Percentiles rank a stretch among this genome's conserved stretches.
These are phyloP conservation scores for Arthrobotrys sinensis DNA, from an alignment of 2,329 filamentous ascomycete genomes.

Conservation along the genomic window DNA sequence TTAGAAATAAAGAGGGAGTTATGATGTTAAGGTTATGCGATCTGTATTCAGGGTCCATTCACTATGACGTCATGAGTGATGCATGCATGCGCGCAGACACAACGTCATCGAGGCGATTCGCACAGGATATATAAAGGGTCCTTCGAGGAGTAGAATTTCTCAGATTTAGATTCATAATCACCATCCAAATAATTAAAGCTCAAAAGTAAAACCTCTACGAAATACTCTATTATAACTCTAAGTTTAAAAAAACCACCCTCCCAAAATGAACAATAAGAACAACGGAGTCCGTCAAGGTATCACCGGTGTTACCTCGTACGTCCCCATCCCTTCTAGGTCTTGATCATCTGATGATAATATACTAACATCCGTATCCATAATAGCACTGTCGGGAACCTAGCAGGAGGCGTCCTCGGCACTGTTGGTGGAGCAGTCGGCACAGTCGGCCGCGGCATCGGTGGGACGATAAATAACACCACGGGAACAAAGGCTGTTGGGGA, in stretches of 20 bases:
- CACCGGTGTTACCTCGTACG: slow-evolving; percentile 57
- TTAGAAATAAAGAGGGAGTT: not conserved
- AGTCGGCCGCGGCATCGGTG: slow-evolving; percentile 53
- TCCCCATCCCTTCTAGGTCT: not conserved
- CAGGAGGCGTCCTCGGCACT: slow-evolving; percentile 42
- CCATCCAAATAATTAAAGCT: slow-evolving; percentile 6
- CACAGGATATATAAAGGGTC: slow-evolving; percentile 12
- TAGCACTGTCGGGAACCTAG: slow-evolving; percentile 50
- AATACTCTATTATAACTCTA: not conserved
- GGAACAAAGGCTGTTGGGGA: slow-evolving; percentile 42
- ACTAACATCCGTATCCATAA: slow-evolving; percentile 9
- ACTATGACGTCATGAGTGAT: slow-evolving; percentile 49
- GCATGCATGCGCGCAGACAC: slow-evolving; percentile 3
- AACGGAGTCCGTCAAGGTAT: slow-evolving; percentile 51
- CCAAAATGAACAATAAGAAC: slow-evolving; percentile 54
- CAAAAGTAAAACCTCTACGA: not conserved
- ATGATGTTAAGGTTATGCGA: not conserved
- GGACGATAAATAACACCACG: slow-evolving; percentile 57
- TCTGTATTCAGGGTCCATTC: not conserved
- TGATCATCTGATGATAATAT: not conserved
- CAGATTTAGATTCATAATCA: not conserved
- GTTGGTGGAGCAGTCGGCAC: slow-evolving; percentile 54
- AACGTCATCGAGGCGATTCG: not conserved
- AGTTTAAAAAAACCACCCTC: slow-evolving; percentile 1
- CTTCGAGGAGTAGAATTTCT: slow-evolving; percentile 7